Conservation (phyloP, 139 green algal species). For the Chlorella sp. region DNA sequence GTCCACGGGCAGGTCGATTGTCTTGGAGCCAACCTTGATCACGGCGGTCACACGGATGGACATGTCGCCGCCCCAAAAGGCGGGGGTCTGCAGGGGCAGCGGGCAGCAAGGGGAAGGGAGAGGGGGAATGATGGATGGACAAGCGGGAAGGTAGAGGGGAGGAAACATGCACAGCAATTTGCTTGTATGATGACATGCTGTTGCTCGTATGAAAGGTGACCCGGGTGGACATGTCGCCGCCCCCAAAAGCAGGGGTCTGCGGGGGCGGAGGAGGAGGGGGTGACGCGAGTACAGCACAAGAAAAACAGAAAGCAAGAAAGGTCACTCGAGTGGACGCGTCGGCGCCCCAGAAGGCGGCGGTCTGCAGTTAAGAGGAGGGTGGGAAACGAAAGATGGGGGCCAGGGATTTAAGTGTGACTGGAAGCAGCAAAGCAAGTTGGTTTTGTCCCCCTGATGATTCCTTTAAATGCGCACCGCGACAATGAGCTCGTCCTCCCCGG, state of each 20-base stretch:
- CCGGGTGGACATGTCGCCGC: constrained; percentile 52
- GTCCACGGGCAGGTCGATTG: constrained; percentile 57
- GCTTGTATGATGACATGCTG: too few species aligned
- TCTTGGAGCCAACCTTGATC: constrained; percentile 34
- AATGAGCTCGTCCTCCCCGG: not conserved
- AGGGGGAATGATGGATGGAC: too few species aligned
- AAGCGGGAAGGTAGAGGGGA: not conserved
- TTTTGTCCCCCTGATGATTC: not conserved
- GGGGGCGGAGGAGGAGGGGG: not conserved
- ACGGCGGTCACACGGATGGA: constrained; percentile 35
- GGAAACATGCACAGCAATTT: too few species aligned
- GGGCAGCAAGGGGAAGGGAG: not conserved
- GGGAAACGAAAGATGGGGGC: too few species aligned
- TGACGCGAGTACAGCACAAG: not conserved
- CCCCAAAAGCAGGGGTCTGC: constrained; percentile 72
- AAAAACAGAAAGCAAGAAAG: not conserved
- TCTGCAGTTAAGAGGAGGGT: constrained; percentile 10
- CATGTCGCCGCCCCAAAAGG: constrained; percentile 74
- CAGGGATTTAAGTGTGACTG: not conserved
- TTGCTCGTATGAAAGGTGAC: constrained; percentile 7
- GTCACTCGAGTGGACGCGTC: constrained; percentile 44
- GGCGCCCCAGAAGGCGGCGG: constrained; percentile 74
- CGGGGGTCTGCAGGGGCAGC: constrained; percentile 48
- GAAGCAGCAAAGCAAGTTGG: too few species aligned
- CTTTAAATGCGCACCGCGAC: not conserved